These are phyloP conservation scores for Neofusicoccum ribis DNA, from an alignment of 2,329 filamentous ascomycete species.

Conservation along the genomic window DNA sequence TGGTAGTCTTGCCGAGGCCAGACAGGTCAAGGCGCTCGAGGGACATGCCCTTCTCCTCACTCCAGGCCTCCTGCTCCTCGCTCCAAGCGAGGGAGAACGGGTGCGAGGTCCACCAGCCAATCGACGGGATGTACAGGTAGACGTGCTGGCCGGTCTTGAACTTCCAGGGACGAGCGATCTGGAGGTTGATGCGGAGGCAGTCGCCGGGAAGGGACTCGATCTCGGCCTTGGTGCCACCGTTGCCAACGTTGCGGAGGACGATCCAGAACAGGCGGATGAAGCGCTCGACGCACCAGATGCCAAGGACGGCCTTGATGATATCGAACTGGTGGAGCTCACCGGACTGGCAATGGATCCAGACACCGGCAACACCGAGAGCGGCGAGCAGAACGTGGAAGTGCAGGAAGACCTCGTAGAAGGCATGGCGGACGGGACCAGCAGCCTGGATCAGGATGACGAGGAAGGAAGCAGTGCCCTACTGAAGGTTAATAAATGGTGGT, in stretches of 20 bases:
- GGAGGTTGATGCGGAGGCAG: slow-evolving; percentile 70
- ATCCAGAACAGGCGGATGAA: slow-evolving; percentile 59
- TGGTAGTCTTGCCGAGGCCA: slow-evolving; percentile 53
- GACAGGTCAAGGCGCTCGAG: slow-evolving; percentile 50
- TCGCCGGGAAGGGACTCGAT: slow-evolving; percentile 77
- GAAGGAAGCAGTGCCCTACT: slow-evolving; percentile 60
- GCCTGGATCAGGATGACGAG: slow-evolving; percentile 67
- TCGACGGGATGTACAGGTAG: slow-evolving; percentile 73
- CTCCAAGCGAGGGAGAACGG: slow-evolving; percentile 80
- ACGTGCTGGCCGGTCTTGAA: slow-evolving; percentile 76
- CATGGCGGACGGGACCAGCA: slow-evolving; percentile 69
- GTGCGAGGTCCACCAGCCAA: slow-evolving; percentile 74
- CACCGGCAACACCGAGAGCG: slow-evolving; percentile 58
- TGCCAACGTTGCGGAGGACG: slow-evolving; percentile 65
- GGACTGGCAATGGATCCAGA: slow-evolving; percentile 65
- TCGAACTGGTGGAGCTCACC: slow-evolving; percentile 58
- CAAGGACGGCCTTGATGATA: slow-evolving; percentile 62
- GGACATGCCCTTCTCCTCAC: slow-evolving; percentile 47
- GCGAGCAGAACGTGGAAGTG: slow-evolving; percentile 68
- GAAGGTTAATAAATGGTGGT: slow-evolving; percentile 15
- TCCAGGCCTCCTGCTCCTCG: slow-evolving; percentile 55
- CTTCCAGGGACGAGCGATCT: slow-evolving; percentile 73
- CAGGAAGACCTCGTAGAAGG: slow-evolving; percentile 79
- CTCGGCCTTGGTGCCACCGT: slow-evolving; percentile 65
- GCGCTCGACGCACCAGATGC: slow-evolving; percentile 69